Evolutionary conservation across 495 filamentous ascomycete species (phyloP).

Genomic region (Evernia prunastri): DNA sequence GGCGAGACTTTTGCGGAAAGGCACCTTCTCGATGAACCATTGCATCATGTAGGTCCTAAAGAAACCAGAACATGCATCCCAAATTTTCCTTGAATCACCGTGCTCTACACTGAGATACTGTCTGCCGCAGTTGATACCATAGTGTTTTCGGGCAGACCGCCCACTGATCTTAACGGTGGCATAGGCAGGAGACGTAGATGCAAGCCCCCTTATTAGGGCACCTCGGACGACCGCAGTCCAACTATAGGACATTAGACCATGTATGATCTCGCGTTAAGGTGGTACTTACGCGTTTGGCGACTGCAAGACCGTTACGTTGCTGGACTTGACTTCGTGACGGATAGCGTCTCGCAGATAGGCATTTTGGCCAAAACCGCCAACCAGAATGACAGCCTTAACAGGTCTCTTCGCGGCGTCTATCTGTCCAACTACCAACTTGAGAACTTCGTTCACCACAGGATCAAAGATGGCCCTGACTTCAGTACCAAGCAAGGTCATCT

Average conservation of each 20-base stretch:
- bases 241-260: conserved; percentile 20
- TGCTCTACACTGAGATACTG: conserved; percentile 26
- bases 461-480: conserved; percentile 58
- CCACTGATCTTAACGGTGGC: conserved; percentile 30
- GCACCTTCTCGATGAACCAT: conserved; percentile 33
- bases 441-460: conserved; percentile 57
- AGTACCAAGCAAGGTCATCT: conserved; percentile 50
- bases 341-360: conserved; percentile 45
- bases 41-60: conserved; percentile 24
- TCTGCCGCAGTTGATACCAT: conserved; percentile 27
- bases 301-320: conserved; percentile 24
- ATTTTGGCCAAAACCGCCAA: conserved; percentile 63
- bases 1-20: background rate
- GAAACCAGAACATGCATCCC: conserved; percentile 24
- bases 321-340: conserved; percentile 8
- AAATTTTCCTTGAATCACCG: conserved; percentile 23
- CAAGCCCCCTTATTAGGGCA: conserved; percentile 36
- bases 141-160: conserved; percentile 37
- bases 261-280: conserved; percentile 16
- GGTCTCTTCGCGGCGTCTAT: conserved; percentile 37
- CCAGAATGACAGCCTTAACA: conserved; percentile 53
- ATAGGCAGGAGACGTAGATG: conserved; percentile 21
- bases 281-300: conserved; percentile 24
- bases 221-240: conserved; percentile 42
- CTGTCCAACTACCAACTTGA: conserved; percentile 54